phyloP scores from a whole-genome alignment of 1,139 yeast species.

The Geotrichum fermentans region DNA sequence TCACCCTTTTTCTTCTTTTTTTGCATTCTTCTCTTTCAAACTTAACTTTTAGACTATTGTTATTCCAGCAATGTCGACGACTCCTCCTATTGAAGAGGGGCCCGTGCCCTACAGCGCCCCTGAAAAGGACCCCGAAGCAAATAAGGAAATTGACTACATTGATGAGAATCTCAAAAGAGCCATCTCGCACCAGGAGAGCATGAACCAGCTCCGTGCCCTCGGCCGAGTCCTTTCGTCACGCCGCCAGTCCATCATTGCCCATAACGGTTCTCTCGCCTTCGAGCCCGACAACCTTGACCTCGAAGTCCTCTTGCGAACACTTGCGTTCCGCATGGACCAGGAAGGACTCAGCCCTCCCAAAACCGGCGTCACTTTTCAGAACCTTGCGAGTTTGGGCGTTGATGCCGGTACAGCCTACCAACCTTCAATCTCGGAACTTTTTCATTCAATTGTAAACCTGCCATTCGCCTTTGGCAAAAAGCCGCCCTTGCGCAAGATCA shows the following conservation, averaged over 20 bases:
- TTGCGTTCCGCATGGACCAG: slow-evolving; percentile 34
- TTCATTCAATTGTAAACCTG: slow-evolving; percentile 35
- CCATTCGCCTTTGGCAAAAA: slow-evolving; percentile 29
- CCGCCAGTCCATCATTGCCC: slow-evolving; percentile 39
- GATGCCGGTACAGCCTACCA: slow-evolving; percentile 52
- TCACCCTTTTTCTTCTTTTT: too few species aligned
- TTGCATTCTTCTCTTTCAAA: too few species aligned
- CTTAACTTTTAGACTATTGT: not conserved
- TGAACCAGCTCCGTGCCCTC: slow-evolving; percentile 40
- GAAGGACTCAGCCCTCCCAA: slow-evolving; percentile 47
- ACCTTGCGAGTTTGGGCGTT: slow-evolving; percentile 47
- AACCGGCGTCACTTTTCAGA: slow-evolving; percentile 47
- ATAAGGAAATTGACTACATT: not conserved
- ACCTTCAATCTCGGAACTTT: slow-evolving; percentile 46
- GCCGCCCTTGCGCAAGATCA: slow-evolving; percentile 16
- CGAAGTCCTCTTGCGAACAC: slow-evolving; percentile 37
- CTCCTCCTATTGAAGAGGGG: not conserved
- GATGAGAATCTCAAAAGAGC: slow-evolving; percentile 24
- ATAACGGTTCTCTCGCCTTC: slow-evolving; percentile 37
- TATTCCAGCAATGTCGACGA: not conserved
- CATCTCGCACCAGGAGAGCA: slow-evolving; percentile 32
- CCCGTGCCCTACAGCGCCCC: not conserved
- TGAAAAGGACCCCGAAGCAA: slow-evolving; percentile 3
- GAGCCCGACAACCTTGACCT: slow-evolving; percentile 43
- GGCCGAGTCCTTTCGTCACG: slow-evolving; percentile 44